phyloP scores from a whole-genome alignment of 352 stramenopile species.

The Chrysophaeum taylorii region DNA sequence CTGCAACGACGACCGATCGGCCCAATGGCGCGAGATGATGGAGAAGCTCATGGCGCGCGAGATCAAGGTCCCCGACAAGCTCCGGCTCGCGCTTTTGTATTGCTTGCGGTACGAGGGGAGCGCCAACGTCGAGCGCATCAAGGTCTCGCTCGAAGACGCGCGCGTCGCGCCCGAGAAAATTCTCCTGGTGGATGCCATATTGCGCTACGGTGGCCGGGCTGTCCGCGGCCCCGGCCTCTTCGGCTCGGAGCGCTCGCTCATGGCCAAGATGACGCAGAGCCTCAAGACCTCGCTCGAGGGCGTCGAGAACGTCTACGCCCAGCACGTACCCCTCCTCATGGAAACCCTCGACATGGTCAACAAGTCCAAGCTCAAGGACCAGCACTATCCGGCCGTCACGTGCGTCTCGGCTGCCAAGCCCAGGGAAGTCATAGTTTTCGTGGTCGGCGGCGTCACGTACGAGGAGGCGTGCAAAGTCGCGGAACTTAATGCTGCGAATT shows the following conservation, averaged over 20 bases:
- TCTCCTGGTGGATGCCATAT: conserved; percentile 55
- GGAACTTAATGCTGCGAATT: conserved; percentile 79
- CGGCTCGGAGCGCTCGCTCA: conserved; percentile 26
- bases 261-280: conserved; percentile 60
- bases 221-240: conserved; percentile 48
- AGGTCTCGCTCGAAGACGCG: conserved; percentile 54
- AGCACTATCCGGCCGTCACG: conserved; percentile 32
- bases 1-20: conserved; percentile 59
- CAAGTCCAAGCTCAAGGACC: conserved; percentile 62
- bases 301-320: conserved; percentile 95
- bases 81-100: conserved; percentile 95
- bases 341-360: conserved; percentile 66
- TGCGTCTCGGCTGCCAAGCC: conserved; percentile 27
- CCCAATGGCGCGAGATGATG: conserved; percentile 58
- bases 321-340: conserved; percentile 91
- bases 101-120: conserved; percentile 90
- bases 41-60: conserved; percentile 48
- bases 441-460: conserved; percentile 93
- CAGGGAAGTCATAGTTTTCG: conserved; percentile 91
- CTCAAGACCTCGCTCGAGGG: conserved; percentile 81
- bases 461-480: conserved; percentile 95
- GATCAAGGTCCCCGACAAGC: conserved; percentile 88
- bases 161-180: conserved; percentile 53
- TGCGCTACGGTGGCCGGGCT: conserved; percentile 52
- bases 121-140: conserved; percentile 53